phyloP scores from a whole-genome alignment of 306 rosid species.

The Quercus engelmannii region DNA sequence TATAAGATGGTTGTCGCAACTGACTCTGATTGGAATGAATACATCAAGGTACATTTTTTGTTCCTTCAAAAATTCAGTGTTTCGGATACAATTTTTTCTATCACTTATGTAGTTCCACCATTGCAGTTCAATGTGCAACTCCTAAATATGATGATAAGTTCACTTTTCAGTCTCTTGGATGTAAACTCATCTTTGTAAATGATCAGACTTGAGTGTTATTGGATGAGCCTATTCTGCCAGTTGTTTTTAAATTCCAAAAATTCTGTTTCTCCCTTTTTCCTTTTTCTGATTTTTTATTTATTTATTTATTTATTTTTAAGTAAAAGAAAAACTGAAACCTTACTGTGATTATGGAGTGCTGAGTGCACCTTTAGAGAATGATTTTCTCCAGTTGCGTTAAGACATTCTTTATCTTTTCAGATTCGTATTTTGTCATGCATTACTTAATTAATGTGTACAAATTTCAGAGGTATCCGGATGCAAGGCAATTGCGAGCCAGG shows the following conservation, averaged over 20 bases:
- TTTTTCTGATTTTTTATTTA: too few relatives aligned
- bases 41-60: constrained; percentile 34
- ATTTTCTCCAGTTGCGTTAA: neutral
- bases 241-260: too few relatives aligned
- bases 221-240: too few relatives aligned
- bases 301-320: too few relatives aligned
- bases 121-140: neutral
- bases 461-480: constrained; percentile 46
- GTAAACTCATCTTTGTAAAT: too few relatives aligned
- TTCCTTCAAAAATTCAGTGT: neutral
- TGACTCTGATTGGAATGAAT: constrained; percentile 47
- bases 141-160: neutral
- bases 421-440: neutral
- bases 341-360: too few relatives aligned
- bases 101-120: neutral
- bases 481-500: constrained; percentile 32
- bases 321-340: too few relatives aligned
- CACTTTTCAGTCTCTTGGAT: too few relatives aligned
- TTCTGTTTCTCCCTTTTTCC: too few relatives aligned
- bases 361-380: too few relatives aligned
- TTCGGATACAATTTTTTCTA: neutral
- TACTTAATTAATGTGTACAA: constrained; percentile 12
- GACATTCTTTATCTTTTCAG: neutral
- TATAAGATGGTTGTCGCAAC: constrained; percentile 42
- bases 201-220: too few relatives aligned